Conservation (phyloP, 73 alveolate species). For the Paraurostyla sp. region DNA sequence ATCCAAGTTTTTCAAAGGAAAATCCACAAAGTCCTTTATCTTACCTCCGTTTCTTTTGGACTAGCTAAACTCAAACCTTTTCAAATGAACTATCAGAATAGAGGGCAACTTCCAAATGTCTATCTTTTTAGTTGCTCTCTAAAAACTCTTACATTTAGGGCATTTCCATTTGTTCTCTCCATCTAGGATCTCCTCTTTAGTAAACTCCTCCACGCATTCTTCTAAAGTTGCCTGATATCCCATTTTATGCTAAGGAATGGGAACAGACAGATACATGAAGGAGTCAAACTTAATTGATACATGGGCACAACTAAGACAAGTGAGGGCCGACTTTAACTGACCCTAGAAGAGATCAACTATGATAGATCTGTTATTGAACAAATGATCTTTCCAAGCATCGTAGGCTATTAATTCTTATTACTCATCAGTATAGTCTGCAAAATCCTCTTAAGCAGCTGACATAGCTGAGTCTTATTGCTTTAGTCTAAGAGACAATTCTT, state of each 20-base stretch:
- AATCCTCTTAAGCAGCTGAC: neutral
- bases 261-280: constrained; percentile 85
- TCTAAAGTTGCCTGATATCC: constrained; percentile 63
- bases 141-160: constrained; percentile 86
- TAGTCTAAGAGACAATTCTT: neutral
- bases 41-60: constrained; percentile 81
- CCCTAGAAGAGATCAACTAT: constrained; percentile 69
- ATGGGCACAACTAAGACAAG: constrained; percentile 46
- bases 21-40: constrained; percentile 82
- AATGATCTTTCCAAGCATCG: constrained; percentile 68
- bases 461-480: neutral
- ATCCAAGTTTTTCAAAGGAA: constrained; percentile 87
- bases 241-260: constrained; percentile 75
- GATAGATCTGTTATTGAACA: constrained; percentile 56
- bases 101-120: constrained; percentile 94
- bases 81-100: constrained; percentile 90
- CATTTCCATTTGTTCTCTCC: constrained; percentile 90
- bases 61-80: constrained; percentile 85
- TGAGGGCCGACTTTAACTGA: constrained; percentile 43
- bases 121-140: constrained; percentile 84
- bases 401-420: constrained; percentile 54
- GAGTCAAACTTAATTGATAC: constrained; percentile 62
- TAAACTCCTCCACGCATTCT: constrained; percentile 79
- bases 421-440: constrained; percentile 33
- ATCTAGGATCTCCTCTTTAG: constrained; percentile 89